Conservation (phyloP, 805 yeast species). For the Danielia oregonensis region DNA sequence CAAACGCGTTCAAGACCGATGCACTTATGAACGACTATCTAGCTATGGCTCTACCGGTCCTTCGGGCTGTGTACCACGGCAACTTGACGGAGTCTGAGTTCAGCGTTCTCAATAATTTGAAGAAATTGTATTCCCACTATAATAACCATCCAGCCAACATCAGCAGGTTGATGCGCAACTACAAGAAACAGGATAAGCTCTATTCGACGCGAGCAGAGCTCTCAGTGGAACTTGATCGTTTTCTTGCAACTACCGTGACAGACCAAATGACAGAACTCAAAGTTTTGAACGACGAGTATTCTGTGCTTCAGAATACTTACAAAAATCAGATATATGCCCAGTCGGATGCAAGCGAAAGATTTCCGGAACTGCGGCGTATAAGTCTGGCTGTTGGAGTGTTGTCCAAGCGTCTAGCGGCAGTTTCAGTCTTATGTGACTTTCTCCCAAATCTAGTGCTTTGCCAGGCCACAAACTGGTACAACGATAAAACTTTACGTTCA, state of each 20-base stretch:
- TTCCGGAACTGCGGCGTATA: slow-evolving; percentile 4
- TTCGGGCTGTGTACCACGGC: slow-evolving; percentile 31
- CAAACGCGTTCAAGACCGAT: slow-evolving; percentile 22
- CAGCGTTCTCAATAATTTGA: slow-evolving; percentile 20
- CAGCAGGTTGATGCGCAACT: slow-evolving; percentile 9
- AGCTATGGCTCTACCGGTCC: slow-evolving; percentile 28
- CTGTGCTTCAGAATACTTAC: slow-evolving; percentile 11
- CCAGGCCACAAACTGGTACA: slow-evolving; percentile 36
- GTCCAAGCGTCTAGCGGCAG: slow-evolving; percentile 17
- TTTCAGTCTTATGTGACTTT: slow-evolving; percentile 23
- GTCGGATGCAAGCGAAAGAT: slow-evolving; percentile 3
- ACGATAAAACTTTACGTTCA: slow-evolving; percentile 23
- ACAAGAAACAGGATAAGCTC: slow-evolving; percentile 2
- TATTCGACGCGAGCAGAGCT: slow-evolving; percentile 5
- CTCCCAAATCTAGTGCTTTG: slow-evolving; percentile 30
- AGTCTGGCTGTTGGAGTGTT: slow-evolving; percentile 9
- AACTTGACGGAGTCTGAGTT: slow-evolving; percentile 27
- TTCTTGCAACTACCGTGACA: slow-evolving; percentile 1
- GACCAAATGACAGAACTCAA: slow-evolving; percentile 8
- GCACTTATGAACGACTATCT: slow-evolving; percentile 23
- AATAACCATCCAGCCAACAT: slow-evolving; percentile 16
- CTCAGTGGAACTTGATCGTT: slow-evolving; percentile 15
- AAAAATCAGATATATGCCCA: slow-evolving; percentile 6
- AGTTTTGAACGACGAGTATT: slow-evolving; percentile 10
- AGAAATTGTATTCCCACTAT: slow-evolving; percentile 17